These are phyloP conservation scores for Daldinia vernicosa DNA, from an alignment of 495 filamentous ascomycete species.

Conservation along the genomic window DNA sequence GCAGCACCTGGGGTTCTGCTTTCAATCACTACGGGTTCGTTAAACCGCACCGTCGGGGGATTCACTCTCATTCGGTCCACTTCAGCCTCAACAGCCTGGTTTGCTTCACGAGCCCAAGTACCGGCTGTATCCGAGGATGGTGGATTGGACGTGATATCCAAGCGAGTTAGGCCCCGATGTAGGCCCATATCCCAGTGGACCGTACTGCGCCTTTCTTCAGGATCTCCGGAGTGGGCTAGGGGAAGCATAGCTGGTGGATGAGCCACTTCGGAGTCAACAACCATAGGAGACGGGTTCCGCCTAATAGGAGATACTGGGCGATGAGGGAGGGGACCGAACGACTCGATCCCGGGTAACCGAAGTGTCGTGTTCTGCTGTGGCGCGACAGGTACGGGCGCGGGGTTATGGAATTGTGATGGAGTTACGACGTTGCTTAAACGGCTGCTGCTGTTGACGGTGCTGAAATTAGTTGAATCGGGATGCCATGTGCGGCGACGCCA, in stretches of 20 bases:
- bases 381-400: slow-evolving; percentile 61
- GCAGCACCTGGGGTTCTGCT: slow-evolving; percentile 3
- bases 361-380: slow-evolving; percentile 51
- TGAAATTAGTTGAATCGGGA: slow-evolving; percentile 72
- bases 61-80: slow-evolving; percentile 52
- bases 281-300: slow-evolving; percentile 73
- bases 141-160: slow-evolving; percentile 72
- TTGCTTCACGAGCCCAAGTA: slow-evolving; percentile 60
- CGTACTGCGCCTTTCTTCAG: slow-evolving; percentile 68
- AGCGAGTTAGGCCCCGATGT: slow-evolving; percentile 75
- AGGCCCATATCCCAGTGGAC: slow-evolving; percentile 80
- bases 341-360: slow-evolving; percentile 87
- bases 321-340: slow-evolving; percentile 77
- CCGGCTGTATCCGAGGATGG: slow-evolving; percentile 64
- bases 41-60: slow-evolving; percentile 57
- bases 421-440: slow-evolving; percentile 61
- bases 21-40: slow-evolving; percentile 44
- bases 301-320: slow-evolving; percentile 67
- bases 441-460: slow-evolving; percentile 47
- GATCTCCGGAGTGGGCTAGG: slow-evolving; percentile 55
- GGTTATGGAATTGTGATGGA: slow-evolving; percentile 66
- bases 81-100: slow-evolving; percentile 59
- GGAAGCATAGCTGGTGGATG: slow-evolving; percentile 53
- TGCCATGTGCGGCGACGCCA: slow-evolving; percentile 90
- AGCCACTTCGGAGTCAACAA: slow-evolving; percentile 63